phyloP scores from a whole-genome alignment of 2,329 filamentous ascomycete species.

The Penicillium sp. region DNA sequence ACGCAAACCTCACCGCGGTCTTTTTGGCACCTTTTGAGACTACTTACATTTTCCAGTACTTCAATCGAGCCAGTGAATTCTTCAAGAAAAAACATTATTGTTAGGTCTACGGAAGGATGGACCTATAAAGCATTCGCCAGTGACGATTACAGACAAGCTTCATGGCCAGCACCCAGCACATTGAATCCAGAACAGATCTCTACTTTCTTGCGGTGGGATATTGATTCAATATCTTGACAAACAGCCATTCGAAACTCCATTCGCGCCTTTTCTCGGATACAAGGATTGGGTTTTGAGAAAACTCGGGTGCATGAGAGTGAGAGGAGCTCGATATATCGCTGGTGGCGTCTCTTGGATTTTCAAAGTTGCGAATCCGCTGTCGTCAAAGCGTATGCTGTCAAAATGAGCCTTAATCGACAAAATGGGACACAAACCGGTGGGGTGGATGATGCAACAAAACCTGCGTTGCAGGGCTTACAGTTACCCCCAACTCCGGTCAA shows the following conservation, averaged over 20 bases:
- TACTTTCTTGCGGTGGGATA: constrained; percentile 1
- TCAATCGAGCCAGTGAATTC: neutral
- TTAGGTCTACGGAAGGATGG: constrained; percentile 15
- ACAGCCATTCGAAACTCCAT: neutral
- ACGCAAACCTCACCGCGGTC: neutral
- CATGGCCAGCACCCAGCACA: constrained; percentile 20
- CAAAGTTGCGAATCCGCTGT: neutral
- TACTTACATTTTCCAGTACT: neutral
- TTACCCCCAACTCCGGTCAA: constrained; percentile 20
- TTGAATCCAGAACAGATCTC: constrained; percentile 5
- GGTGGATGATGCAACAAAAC: constrained; percentile 17
- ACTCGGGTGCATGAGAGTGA: neutral
- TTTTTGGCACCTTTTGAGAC: neutral
- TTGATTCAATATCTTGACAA: neutral
- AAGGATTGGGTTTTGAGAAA: neutral
- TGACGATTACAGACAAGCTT: constrained; percentile 13
- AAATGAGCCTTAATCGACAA: constrained; percentile 39
- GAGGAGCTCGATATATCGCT: neutral
- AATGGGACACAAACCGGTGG: constrained; percentile 23
- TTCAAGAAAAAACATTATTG: neutral
- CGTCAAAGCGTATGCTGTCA: constrained; percentile 13
- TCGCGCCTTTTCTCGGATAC: neutral
- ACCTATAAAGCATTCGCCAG: constrained; percentile 14
- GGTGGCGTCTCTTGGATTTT: neutral
- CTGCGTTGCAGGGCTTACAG: constrained; percentile 20